These are phyloP conservation scores for Ophiostoma ulmi DNA, from an alignment of 2,329 filamentous ascomycete species.

Conservation along the genomic window DNA sequence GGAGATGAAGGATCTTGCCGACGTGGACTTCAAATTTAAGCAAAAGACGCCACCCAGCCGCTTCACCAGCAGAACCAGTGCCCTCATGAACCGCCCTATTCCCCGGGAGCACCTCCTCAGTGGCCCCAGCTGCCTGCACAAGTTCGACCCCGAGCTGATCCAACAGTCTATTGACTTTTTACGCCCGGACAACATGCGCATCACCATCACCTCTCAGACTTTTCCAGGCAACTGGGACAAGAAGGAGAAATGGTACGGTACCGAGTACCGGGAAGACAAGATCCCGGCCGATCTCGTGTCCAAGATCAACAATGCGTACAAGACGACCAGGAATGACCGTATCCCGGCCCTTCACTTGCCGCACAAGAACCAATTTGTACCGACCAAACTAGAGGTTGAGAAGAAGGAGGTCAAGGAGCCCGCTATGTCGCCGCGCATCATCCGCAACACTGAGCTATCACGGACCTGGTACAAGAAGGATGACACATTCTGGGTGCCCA, in stretches of 20 bases:
- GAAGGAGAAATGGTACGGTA: conserved; percentile 97
- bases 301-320: conserved; percentile 61
- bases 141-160: conserved; percentile 76
- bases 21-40: conserved; percentile 91
- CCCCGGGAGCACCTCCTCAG: conserved; percentile 86
- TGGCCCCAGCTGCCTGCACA: conserved; percentile 67
- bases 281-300: conserved; percentile 71
- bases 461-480: conserved; percentile 98
- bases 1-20: conserved; percentile 82
- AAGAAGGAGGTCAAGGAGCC: conserved; percentile 83
- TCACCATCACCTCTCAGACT: conserved; percentile 76
- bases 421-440: conserved; percentile 67
- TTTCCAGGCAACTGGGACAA: conserved; percentile 78
- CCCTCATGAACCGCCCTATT: conserved; percentile 85
- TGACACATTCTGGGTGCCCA: conserved; percentile 96
- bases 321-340: conserved; percentile 53
- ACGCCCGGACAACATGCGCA: conserved; percentile 81
- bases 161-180: conserved; percentile 67
- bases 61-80: conserved; percentile 79
- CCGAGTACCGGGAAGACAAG: conserved; percentile 79
- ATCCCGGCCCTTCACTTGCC: conserved; percentile 75
- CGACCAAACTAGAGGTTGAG: conserved; percentile 86
- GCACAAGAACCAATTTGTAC: conserved; percentile 92
- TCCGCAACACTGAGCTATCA: conserved; percentile 75
- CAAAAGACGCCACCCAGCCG: conserved; percentile 86